phyloP scores from a whole-genome alignment of 441 rosid genomes.

The Bocquillonia castaneifolia region DNA sequence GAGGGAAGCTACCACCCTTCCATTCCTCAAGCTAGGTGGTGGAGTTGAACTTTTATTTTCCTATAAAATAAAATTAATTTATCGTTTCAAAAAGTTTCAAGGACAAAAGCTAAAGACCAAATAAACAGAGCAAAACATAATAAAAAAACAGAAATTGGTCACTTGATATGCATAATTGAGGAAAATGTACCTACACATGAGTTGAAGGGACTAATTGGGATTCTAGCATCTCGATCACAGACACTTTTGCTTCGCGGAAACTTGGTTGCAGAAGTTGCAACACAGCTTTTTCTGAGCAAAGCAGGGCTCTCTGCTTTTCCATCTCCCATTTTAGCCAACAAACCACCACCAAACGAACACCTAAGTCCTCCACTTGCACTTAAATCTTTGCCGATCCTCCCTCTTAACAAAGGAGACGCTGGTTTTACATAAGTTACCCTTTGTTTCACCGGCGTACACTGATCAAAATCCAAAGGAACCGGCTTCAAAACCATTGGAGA shows the following conservation, averaged over 20 bases:
- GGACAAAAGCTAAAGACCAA: neutral
- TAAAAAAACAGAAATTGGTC: too few species aligned
- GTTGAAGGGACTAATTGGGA: constrained; percentile 58
- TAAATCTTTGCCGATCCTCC: constrained; percentile 37
- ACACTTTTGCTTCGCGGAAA: constrained; percentile 75
- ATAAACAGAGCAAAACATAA: neutral
- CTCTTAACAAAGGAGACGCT: constrained; percentile 52
- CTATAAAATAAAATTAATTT: constrained; percentile 23
- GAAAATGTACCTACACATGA: constrained; percentile 85
- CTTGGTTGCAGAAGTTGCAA: constrained; percentile 43
- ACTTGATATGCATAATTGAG: constrained; percentile 17
- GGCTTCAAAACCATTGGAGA: constrained; percentile 72
- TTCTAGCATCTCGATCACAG: constrained; percentile 50
- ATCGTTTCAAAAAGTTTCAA: neutral
- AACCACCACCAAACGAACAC: constrained; percentile 68
- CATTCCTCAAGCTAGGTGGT: constrained; percentile 37
- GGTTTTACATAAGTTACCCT: constrained; percentile 29
- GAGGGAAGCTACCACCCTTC: constrained; percentile 31
- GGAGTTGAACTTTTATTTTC: constrained; percentile 55
- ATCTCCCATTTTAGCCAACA: constrained; percentile 53
- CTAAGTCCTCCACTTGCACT: constrained; percentile 38
- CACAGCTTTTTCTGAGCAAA: constrained; percentile 72
- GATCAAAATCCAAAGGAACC: constrained; percentile 76
- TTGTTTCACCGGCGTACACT: constrained; percentile 70
- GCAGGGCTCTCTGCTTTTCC: constrained; percentile 55